Percentiles rank a stretch among this genome's conserved stretches.
These are phyloP conservation scores for Exidia glandulosa DNA, from an alignment of 768 basidiomycete species.

Conservation along the genomic window DNA sequence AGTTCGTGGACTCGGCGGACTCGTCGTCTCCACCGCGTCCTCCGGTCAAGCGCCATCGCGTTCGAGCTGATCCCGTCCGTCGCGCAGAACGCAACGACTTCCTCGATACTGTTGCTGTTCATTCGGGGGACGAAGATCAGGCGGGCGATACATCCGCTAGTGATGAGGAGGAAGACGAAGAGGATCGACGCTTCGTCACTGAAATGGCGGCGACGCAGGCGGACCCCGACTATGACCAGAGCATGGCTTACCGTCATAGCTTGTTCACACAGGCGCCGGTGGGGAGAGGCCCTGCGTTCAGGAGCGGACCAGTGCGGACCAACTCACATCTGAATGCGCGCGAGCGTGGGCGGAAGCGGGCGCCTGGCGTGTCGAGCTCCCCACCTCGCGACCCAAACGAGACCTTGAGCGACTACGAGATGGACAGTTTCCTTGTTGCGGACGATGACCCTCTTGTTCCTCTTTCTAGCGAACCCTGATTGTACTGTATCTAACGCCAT, in stretches of 20 bases:
- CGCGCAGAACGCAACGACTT: slow-evolving; percentile 16
- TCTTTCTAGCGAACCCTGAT: background rate
- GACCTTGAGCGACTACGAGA: slow-evolving; percentile 40
- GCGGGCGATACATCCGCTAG: slow-evolving; percentile 42
- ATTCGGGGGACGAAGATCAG: slow-evolving; percentile 69
- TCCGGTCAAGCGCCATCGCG: background rate
- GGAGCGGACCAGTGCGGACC: slow-evolving; percentile 32
- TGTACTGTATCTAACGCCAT: no score
- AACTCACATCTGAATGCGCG: background rate
- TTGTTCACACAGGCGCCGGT: slow-evolving; percentile 57
- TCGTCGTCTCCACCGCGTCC: slow-evolving; percentile 1
- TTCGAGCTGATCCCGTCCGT: background rate
- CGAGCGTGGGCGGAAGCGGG: slow-evolving; percentile 19
- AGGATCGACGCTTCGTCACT: slow-evolving; percentile 56
- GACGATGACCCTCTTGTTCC: slow-evolving; percentile 59
- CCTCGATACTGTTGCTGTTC: slow-evolving; percentile 60
- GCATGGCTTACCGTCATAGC: slow-evolving; percentile 55
- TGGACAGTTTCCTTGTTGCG: slow-evolving; percentile 72
- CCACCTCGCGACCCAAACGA: slow-evolving; percentile 21
- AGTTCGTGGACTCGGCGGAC: no score
- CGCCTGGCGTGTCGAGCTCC: slow-evolving; percentile 41
- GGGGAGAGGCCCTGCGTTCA: slow-evolving; percentile 41
- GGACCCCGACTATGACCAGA: slow-evolving; percentile 65
- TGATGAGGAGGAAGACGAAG: slow-evolving; percentile 46
- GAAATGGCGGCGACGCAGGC: slow-evolving; percentile 56